A percentile compares a stretch with the other conserved stretches of the same genome.
Evolutionary conservation across 306 rosid genomes (phyloP).

Genomic region (Quercus bicolor): DNA sequence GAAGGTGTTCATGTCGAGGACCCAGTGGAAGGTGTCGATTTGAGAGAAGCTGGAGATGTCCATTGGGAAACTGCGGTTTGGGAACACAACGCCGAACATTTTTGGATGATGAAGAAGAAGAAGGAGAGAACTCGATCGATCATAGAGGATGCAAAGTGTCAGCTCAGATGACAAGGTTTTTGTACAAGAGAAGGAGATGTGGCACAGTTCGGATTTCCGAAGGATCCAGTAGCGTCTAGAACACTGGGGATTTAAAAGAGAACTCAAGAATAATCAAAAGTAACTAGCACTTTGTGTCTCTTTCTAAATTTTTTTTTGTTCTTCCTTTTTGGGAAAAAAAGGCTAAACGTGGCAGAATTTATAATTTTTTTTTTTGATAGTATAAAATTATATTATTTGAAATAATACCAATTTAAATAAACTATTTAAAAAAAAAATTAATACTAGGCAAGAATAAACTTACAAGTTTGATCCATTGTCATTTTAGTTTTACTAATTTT

Average conservation of each 20-base stretch:
- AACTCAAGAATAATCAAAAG: background rate
- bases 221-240: background rate
- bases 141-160: too few species aligned
- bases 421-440: too few species aligned
- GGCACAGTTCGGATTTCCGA: background rate
- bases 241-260: background rate
- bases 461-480: too few species aligned
- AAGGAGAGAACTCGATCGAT: background rate
- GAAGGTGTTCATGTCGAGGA: slow-evolving; percentile 87
- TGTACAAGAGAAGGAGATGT: background rate
- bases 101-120: background rate
- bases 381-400: too few species aligned
- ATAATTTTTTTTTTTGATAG: too few species aligned
- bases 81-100: slow-evolving; percentile 94
- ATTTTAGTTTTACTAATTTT: too few species aligned
- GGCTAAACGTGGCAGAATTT: too few species aligned
- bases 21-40: slow-evolving; percentile 87
- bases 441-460: too few species aligned
- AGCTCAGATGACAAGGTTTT: background rate
- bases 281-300: too few species aligned
- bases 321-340: too few species aligned
- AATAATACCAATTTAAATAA: too few species aligned
- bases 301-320: too few species aligned
- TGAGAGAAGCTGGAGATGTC: slow-evolving; percentile 87
- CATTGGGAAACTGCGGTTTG: slow-evolving; percentile 88